phyloP scores from a whole-genome alignment of 805 yeast genomes.

The Nakazawaea ernobii region DNA sequence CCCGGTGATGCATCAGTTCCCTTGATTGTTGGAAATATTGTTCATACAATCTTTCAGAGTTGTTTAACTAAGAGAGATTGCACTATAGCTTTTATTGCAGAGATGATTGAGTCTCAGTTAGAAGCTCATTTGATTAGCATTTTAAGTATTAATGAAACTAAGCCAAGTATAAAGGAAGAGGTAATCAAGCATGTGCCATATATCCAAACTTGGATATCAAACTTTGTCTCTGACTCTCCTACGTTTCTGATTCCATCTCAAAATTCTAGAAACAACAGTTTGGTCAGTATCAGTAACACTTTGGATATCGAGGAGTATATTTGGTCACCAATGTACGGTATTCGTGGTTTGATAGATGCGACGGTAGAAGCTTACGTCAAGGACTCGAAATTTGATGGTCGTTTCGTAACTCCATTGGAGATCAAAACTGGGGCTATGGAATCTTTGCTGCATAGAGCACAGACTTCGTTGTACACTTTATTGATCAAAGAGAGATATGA shows the following conservation, averaged over 20 bases:
- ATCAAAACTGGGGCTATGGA: constrained; percentile 76
- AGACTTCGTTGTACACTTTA: constrained; percentile 75
- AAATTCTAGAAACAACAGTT: constrained; percentile 25
- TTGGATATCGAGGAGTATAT: constrained; percentile 86
- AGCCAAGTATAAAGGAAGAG: constrained; percentile 35
- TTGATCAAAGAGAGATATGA: constrained; percentile 77
- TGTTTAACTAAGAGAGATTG: constrained; percentile 38
- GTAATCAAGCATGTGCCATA: constrained; percentile 44
- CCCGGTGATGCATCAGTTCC: constrained; percentile 64
- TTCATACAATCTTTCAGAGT: constrained; percentile 69
- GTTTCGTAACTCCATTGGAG: constrained; percentile 71
- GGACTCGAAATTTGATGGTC: constrained; percentile 30
- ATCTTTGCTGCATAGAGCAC: constrained; percentile 72
- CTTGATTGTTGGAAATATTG: constrained; percentile 73
- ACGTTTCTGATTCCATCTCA: constrained; percentile 10
- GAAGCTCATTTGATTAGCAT: constrained; percentile 31
- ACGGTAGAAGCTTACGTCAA: constrained; percentile 59
- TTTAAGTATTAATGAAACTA: constrained; percentile 48
- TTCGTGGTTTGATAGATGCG: constrained; percentile 86
- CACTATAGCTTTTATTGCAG: constrained; percentile 30
- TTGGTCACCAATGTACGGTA: constrained; percentile 87
- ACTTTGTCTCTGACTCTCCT: constrained; percentile 2
- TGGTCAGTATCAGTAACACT: constrained; percentile 53
- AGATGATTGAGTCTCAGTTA: constrained; percentile 23
- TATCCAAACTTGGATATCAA: constrained; percentile 44